Percentiles rank a stretch among this genome's conserved stretches.
phyloP scores from a whole-genome alignment of 164 flowering plant genomes.

The Cinnamomum micranthum region DNA sequence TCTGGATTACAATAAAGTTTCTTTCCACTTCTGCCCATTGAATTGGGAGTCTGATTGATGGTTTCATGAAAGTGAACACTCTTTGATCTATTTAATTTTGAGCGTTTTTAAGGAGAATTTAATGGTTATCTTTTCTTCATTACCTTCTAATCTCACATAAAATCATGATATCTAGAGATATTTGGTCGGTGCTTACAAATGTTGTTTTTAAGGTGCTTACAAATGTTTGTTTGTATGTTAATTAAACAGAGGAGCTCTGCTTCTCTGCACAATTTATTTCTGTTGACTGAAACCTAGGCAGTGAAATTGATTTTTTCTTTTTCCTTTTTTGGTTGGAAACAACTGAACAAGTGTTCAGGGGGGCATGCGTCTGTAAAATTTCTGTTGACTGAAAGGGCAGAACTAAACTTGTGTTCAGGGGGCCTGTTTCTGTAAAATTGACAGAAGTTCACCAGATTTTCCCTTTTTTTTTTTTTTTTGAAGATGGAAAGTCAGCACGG shows the following conservation, averaged over 20 bases:
- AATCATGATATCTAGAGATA: not conserved
- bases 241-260: not conserved
- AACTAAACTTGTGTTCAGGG: too few species aligned
- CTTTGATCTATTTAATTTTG: slow-evolving; percentile 27
- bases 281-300: not conserved
- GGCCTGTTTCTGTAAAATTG: too few species aligned
- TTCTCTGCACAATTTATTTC: not conserved
- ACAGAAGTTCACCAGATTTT: too few species aligned
- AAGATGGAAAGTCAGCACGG: too few species aligned
- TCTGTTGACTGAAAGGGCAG: too few species aligned
- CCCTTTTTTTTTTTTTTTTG: too few species aligned
- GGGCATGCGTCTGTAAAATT: too few species aligned
- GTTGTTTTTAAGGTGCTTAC: not conserved
- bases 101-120: slow-evolving; percentile 6
- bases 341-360: too few species aligned
- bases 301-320: too few species aligned
- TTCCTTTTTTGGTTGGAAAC: too few species aligned
- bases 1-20: slow-evolving; percentile 8
- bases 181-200: not conserved
- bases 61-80: slow-evolving; percentile 20
- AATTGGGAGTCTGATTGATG: not conserved
- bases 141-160: not conserved
- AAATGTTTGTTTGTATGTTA: too few species aligned
- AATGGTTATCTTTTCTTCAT: not conserved
- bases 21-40: not conserved